Conservation (phyloP, 140 eudicot genomes). For the Cichorium intybus region DNA sequence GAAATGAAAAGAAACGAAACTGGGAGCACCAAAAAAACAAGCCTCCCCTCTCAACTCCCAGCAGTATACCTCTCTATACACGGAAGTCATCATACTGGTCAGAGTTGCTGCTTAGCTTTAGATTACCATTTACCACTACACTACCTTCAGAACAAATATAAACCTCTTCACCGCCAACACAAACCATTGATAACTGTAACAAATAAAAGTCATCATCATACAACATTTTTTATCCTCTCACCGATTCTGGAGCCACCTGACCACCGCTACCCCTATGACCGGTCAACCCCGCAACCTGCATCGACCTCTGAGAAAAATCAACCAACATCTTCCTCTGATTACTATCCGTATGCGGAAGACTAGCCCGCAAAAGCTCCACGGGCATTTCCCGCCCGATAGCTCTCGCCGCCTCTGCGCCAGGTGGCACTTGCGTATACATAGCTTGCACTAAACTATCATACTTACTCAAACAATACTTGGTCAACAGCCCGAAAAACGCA, state of each 20-base stretch:
- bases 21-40: conserved; percentile 31
- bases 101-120: background rate
- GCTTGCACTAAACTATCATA: conserved; percentile 83
- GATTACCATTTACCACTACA: conserved; percentile 10
- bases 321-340: conserved; percentile 65
- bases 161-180: conserved; percentile 12
- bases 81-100: conserved; percentile 22
- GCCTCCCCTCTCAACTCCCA: conserved; percentile 35
- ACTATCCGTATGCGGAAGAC: conserved; percentile 92
- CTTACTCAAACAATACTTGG: conserved; percentile 78
- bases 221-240: conserved; percentile 41
- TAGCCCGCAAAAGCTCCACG: conserved; percentile 88
- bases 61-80: conserved; percentile 30
- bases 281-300: conserved; percentile 62
- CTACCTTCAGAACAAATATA: conserved; percentile 12
- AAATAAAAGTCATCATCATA: conserved; percentile 7
- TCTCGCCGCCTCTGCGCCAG: conserved; percentile 55
- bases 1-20: conserved; percentile 1
- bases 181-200: conserved; percentile 10
- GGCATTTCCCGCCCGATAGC: conserved; percentile 92
- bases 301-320: conserved; percentile 75
- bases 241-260: conserved; percentile 62
- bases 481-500: conserved; percentile 76
- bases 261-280: conserved; percentile 53
- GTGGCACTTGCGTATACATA: conserved; percentile 32